These are phyloP conservation scores for Paecilomyces fulvus DNA, from an alignment of 2,329 filamentous ascomycete species.

Conservation along the genomic window DNA sequence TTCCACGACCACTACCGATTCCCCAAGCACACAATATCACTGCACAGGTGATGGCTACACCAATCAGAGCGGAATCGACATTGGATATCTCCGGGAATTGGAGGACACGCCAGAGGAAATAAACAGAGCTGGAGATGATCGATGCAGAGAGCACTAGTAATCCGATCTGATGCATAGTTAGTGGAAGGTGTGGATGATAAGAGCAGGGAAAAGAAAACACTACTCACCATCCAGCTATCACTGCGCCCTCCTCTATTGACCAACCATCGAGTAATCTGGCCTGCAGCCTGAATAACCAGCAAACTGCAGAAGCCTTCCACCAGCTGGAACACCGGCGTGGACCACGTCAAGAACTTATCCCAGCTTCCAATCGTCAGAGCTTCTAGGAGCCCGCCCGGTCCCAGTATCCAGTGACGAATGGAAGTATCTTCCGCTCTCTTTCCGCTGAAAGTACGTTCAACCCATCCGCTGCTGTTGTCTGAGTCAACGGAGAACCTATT, in stretches of 20 bases:
- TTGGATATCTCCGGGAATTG: conserved; percentile 91
- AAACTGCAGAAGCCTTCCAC: conserved; percentile 94
- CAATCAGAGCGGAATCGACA: conserved; percentile 84
- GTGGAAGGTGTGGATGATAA: background rate
- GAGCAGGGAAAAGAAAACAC: background rate
- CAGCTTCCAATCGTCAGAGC: conserved; percentile 72
- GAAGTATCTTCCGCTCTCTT: conserved; percentile 56
- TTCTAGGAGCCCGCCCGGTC: conserved; percentile 74
- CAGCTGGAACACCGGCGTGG: conserved; percentile 88
- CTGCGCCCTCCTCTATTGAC: conserved; percentile 81
- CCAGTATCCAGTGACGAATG: conserved; percentile 78
- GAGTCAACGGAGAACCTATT: conserved; percentile 91
- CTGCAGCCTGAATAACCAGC: conserved; percentile 87
- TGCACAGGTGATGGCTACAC: conserved; percentile 82
- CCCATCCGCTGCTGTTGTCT: conserved; percentile 61
- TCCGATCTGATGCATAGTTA: conserved; percentile 55
- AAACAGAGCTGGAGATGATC: conserved; percentile 85
- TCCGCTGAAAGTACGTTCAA: conserved; percentile 66
- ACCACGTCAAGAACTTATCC: conserved; percentile 83
- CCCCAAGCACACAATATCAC: conserved; percentile 91
- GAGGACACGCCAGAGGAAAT: conserved; percentile 92
- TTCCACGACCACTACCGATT: conserved; percentile 86
- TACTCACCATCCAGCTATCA: conserved; percentile 88
- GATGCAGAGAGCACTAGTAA: conserved; percentile 81
- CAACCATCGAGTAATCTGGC: conserved; percentile 89